Conservation (phyloP, 768 basidiomycete species). For the Rhizopogon salebrosus region DNA sequence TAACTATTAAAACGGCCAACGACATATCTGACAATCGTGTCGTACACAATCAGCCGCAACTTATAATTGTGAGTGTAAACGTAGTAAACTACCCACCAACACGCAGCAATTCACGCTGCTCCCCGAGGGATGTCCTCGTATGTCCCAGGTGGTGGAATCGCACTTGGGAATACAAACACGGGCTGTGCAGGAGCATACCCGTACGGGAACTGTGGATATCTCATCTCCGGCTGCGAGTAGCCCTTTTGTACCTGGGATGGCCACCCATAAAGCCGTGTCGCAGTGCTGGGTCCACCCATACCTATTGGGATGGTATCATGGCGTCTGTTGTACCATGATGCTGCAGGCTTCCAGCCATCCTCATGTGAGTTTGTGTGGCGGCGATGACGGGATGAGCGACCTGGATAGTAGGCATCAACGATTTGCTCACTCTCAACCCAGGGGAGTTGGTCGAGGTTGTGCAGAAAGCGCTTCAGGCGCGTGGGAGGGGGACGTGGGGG, state of each 20-base stretch:
- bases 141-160: constrained; percentile 9
- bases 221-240: not conserved
- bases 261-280: constrained; percentile 7
- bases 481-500: constrained; percentile 22
- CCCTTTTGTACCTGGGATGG: not conserved
- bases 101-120: not conserved
- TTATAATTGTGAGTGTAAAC: not conserved
- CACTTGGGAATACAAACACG: constrained; percentile 13
- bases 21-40: not conserved
- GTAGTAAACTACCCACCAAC: not conserved
- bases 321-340: constrained; percentile 24
- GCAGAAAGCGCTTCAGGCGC: constrained; percentile 31
- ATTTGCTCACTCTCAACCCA: constrained; percentile 39
- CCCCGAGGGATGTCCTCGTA: not conserved
- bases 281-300: constrained; percentile 22
- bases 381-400: constrained; percentile 15
- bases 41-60: not conserved
- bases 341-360: constrained; percentile 11
- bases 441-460: constrained; percentile 34
- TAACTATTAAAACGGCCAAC: not conserved
- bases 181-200: constrained; percentile 18
- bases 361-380: constrained; percentile 6
- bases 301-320: constrained; percentile 2
- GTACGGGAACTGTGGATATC: constrained; percentile 12
- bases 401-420: constrained; percentile 41